These are phyloP conservation scores for Elaeagnus macrophylla DNA, from an alignment of 306 rosid genomes.

Conservation along the genomic window DNA sequence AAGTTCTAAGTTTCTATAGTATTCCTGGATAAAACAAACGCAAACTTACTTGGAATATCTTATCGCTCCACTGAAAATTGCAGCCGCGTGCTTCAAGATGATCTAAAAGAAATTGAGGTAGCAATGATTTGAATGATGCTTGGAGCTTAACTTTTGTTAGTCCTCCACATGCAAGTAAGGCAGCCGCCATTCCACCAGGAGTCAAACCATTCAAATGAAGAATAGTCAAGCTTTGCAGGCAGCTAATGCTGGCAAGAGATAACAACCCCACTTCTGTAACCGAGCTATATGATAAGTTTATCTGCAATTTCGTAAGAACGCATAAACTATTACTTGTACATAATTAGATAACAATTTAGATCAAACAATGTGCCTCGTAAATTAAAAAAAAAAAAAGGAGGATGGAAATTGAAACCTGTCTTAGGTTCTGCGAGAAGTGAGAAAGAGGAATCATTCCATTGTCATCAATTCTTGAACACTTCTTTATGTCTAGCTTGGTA, in stretches of 20 bases:
- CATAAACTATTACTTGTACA: constrained; percentile 14
- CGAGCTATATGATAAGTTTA: constrained; percentile 74
- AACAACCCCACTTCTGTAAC: constrained; percentile 78
- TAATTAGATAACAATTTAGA: neutral
- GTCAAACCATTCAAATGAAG: constrained; percentile 67
- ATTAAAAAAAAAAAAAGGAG: constrained; percentile 9
- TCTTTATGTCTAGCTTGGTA: constrained; percentile 68
- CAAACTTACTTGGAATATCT: constrained; percentile 61
- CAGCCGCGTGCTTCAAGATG: constrained; percentile 88
- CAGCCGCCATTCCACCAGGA: constrained; percentile 67
- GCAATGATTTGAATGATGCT: constrained; percentile 37
- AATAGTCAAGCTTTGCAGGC: constrained; percentile 69
- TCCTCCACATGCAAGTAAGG: constrained; percentile 60
- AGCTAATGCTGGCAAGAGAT: constrained; percentile 74
- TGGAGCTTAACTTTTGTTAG: constrained; percentile 89
- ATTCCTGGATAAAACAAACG: neutral
- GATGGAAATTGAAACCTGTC: constrained; percentile 50
- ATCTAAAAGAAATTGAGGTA: constrained; percentile 51
- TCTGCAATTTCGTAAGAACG: constrained; percentile 38
- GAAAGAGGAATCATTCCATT: constrained; percentile 74
- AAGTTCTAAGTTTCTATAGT: neutral
- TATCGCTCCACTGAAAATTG: constrained; percentile 76
- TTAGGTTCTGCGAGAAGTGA: constrained; percentile 65
- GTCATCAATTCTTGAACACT: constrained; percentile 66
- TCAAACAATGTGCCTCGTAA: constrained; percentile 2